phyloP scores from a whole-genome alignment of 2,329 filamentous ascomycete species.

The Diaporthe ilicicola region DNA sequence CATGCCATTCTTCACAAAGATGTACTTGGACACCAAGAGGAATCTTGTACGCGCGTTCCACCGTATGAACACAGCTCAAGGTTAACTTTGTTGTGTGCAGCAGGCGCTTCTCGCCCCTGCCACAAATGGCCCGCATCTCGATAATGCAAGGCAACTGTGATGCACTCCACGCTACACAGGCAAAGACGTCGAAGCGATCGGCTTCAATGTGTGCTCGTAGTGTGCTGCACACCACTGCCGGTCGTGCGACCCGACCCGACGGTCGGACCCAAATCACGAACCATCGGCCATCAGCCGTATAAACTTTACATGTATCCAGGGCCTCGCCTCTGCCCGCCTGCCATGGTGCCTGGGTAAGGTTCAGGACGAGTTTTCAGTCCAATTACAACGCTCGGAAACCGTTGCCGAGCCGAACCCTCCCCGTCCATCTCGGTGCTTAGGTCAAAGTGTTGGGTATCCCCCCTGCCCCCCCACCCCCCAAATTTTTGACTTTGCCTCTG shows the following conservation, averaged over 20 bases:
- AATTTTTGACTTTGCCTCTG: slow-evolving; percentile 13
- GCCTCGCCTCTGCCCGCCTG: not conserved
- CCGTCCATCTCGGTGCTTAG: slow-evolving; percentile 3
- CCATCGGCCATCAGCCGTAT: not conserved
- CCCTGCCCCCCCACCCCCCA: too few species aligned
- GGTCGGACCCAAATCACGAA: slow-evolving; percentile 13
- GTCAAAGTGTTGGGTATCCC: not conserved
- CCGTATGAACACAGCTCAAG: not conserved
- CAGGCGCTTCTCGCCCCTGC: not conserved
- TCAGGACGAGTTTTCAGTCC: slow-evolving; percentile 14
- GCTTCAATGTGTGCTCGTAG: slow-evolving; percentile 1
- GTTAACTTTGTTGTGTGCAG: slow-evolving; percentile 7
- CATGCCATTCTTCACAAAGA: not conserved
- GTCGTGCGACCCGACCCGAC: slow-evolving; percentile 17
- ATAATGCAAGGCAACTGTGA: slow-evolving; percentile 10
- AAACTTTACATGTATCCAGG: not conserved
- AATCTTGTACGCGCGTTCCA: not conserved
- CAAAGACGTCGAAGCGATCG: not conserved
- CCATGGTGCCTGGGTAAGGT: not conserved
- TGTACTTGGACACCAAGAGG: not conserved
- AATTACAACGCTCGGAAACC: slow-evolving; percentile 11
- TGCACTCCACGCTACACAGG: slow-evolving; percentile 13
- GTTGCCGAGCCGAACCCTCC: not conserved
- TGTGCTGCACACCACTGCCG: slow-evolving; percentile 10
- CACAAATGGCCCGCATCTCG: not conserved